These are phyloP conservation scores for Fusarium falciforme DNA, from an alignment of 2,329 filamentous ascomycete species.

Conservation along the genomic window DNA sequence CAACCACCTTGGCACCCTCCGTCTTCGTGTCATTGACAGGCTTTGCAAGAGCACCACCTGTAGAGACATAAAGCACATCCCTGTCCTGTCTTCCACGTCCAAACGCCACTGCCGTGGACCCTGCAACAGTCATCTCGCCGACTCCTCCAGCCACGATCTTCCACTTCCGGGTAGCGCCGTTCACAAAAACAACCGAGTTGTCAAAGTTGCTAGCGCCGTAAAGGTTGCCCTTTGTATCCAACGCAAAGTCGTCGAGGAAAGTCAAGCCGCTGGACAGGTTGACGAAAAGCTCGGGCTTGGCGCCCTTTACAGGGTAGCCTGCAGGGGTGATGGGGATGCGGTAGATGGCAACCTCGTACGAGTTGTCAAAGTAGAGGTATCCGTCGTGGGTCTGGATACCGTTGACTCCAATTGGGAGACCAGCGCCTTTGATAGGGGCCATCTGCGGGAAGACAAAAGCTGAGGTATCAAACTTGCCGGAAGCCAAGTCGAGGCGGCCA, in stretches of 20 bases:
- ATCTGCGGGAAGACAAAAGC: slow-evolving; percentile 27
- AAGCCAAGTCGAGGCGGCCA: slow-evolving; percentile 9
- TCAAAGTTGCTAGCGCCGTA: slow-evolving; percentile 37
- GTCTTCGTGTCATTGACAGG: slow-evolving; percentile 31
- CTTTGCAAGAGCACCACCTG: slow-evolving; percentile 20
- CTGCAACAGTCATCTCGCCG: slow-evolving; percentile 32
- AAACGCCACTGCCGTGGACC: slow-evolving; percentile 34
- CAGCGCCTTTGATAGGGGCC: not conserved
- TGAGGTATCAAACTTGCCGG: slow-evolving; percentile 13
- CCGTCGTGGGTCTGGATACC: slow-evolving; percentile 24
- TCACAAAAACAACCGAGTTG: slow-evolving; percentile 32
- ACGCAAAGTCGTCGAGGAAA: slow-evolving; percentile 40
- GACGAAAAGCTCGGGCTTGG: slow-evolving; percentile 31
- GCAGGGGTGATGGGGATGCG: slow-evolving; percentile 26
- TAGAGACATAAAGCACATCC: slow-evolving; percentile 25
- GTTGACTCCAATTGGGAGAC: slow-evolving; percentile 30
- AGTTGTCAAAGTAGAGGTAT: slow-evolving; percentile 35
- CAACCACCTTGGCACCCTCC: slow-evolving; percentile 37
- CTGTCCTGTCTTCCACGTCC: slow-evolving; percentile 23
- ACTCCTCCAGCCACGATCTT: slow-evolving; percentile 27
- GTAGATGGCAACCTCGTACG: slow-evolving; percentile 19
- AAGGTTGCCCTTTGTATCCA: slow-evolving; percentile 33
- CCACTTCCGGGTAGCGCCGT: slow-evolving; percentile 19
- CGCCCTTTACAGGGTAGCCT: slow-evolving; percentile 23
- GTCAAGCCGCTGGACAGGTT: slow-evolving; percentile 16